Base-by-base conservation (phyloP, 495 filamentous ascomycete genomes). In the Articulospora tetracladia region DNA sequence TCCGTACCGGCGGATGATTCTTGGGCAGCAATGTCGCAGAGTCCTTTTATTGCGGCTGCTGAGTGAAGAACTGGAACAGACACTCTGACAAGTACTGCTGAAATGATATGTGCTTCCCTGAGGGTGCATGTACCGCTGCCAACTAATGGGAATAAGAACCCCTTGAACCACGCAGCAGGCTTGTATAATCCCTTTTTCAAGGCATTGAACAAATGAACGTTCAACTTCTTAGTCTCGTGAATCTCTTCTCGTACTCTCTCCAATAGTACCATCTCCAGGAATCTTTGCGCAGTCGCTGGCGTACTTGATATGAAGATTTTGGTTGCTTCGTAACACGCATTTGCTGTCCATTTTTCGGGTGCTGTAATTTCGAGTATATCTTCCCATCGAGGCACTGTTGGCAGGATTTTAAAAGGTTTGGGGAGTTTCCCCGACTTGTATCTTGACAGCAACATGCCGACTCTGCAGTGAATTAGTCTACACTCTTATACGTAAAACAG, bases 341-440 rank as follows among this genome's bases (percentile, higher is more conserved):
- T 92, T 19, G 92, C 81, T 0, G 92, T 94, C 94, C 93, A 97
- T 62, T 80, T 78, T 58, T 91, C 87, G 12, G 92, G 92, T 3
- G 82, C 82, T 15, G 92, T 95, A 59, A 94, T 84, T 56, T 84
- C 78, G 63, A 97, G 83, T 44, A 97, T 89, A 20, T 89, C 89
- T 64, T 91, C 89, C 90, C 91, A 96, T 66, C 92, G 85, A 1
- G 92, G 92, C 10, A 98, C 83, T 2, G 91, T 89, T 0, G 95
- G 94, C 28, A 99, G 82, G 60, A 98, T 90, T 73, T 98, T 98
- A 82, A 99, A 95, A 1, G 93, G 93, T 73, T 98, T 98, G 13
- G 94, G 95, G 24, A 98, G 82, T 63, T 91, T 91, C 22, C 94
- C 94, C 11, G 91, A 94, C 70, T 96, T 96, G 74, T 97, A 97